Evolutionary conservation across 2,329 filamentous ascomycete genomes (phyloP), one percentile per base, ranked within the genome.

Genomic region (Ophiostoma ulmi): DNA sequence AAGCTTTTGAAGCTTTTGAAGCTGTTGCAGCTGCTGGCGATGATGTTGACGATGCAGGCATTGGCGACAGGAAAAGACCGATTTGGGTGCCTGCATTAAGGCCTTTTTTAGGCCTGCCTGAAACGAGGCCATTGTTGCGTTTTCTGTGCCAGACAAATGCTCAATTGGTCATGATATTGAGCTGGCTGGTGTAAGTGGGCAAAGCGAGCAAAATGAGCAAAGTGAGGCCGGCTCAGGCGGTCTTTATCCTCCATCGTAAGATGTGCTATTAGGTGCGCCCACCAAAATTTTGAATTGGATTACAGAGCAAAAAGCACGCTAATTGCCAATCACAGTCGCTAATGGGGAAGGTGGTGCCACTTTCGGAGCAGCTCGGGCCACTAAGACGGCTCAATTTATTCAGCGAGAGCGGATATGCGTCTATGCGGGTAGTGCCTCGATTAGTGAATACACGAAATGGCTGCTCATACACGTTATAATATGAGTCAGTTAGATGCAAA

Each of bases 41-140:
- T 67, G 73, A n/a, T 76, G 74, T 67, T 76, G 75, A 31, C 76
- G 76, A 38, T 75, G 73, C 72, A 79, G 80, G 77, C 83, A 86
- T 81, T 85, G 84, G 73, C 83, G 82, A 78, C 83, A 85, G 76
- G 81, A 76, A 69, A 84, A 80, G 70, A 80, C 79, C 41, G 80
- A 77, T 35, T 73, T 71, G 6, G 76, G 72, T 6, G 76, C 70
- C 71, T 75, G 75, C 10, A 72, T 14, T 20, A 75, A 73, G 20
- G 74, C 74, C 73, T 77, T 75, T 52, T 75, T 76, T 64, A 78
- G 72, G 38, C 77, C 76, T 31, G 75, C 70, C 70, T 77, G 76
- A 17, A 77, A 74, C 67, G 76, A 76, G 36, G 75, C 73, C 77
- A 79, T 79, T 22, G 68, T 70, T 67, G 67, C 65, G 6, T 48